Evolutionary conservation across 192 early-diverging fungal species (phyloP), one percentile per base, ranked within the genome.

Genomic region (Hyaloraphidium curvatum): DNA sequence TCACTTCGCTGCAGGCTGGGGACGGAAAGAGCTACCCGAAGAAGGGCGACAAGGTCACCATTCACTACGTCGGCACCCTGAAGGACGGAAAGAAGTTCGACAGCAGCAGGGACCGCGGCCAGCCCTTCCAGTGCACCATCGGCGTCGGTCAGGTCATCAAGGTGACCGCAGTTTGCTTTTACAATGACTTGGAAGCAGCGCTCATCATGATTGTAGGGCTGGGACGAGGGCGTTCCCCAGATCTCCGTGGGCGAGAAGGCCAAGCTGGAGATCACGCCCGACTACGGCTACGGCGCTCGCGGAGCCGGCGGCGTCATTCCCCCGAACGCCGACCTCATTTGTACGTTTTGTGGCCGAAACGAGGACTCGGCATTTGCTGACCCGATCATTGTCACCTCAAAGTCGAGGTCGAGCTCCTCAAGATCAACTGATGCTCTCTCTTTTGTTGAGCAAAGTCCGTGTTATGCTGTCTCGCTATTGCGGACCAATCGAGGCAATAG

Each of bases 31-130:
- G 70, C 23, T 58, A 54, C 22, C 80, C 80, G 19, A 63, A 54
- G 28, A 82, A 81, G 68, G 83, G 83, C 50, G 79, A 82, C 62
- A 75, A 66, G n/a, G 83, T 82, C 39, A 67, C 55, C 7, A 25
- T 48, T 11, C 43, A 22, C 17, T 48, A 25, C 64, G 41, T 86
- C 83, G 83, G 83, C 13, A 67, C 54, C 54, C 67, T 86, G 57
- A 70, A 74, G 43, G 70, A 84, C 56, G 83, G 83, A 30, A 65
- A 56, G 51, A 48, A 48, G n/a, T 84, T 84, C 54, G 82, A 84
- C 59, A 70, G 70, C 39, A 86, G 82, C 61, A 65, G 65, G 22
- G 61, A 63, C 40, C 62, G 63, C 54, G 68, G 67, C 40, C 68
- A 77, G 59, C 43, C 43, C 43, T 48, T 48, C 43, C 7, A 52